A percentile compares a stretch with the other conserved stretches of the same genome.
Evolutionary conservation across 164 flowering plant species (phyloP).

Genomic region (Chloranthus sessilifolius): DNA sequence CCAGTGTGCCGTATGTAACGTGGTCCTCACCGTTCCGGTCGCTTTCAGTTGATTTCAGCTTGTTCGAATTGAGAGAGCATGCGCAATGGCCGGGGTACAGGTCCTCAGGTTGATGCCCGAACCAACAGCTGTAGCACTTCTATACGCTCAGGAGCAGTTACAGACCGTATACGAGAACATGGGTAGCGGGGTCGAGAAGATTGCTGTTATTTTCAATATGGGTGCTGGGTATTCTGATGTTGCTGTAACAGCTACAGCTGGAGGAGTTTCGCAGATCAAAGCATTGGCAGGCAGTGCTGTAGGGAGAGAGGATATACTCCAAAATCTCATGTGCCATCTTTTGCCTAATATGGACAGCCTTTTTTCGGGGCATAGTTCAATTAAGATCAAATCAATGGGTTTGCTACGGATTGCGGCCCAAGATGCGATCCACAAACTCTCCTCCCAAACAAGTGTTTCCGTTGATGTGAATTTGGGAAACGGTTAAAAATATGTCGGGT

Average conservation of each 20-base stretch:
- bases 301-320: constrained; percentile 89
- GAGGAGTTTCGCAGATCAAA: constrained; percentile 92
- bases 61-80: constrained; percentile 76
- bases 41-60: constrained; percentile 85
- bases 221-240: constrained; percentile 91
- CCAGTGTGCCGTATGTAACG: constrained; percentile 56
- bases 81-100: constrained; percentile 96
- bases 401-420: constrained; percentile 71
- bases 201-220: constrained; percentile 79
- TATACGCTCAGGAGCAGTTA: constrained; percentile 75
- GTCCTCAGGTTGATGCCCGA: constrained; percentile 90
- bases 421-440: constrained; percentile 78
- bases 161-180: constrained; percentile 48
- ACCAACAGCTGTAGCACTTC: constrained; percentile 84
- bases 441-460: constrained; percentile 37
- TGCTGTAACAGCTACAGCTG: constrained; percentile 77
- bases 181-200: constrained; percentile 78
- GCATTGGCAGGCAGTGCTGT: constrained; percentile 60
- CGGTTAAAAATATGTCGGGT: constrained; percentile 42
- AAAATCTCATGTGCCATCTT: constrained; percentile 63
- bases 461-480: constrained; percentile 66
- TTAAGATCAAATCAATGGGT: constrained; percentile 57
- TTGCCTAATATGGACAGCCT: constrained; percentile 46
- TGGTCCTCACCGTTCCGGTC: constrained; percentile 75
- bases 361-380: constrained; percentile 40